Conservation (phyloP, 495 filamentous ascomycete species). For the Schizothecium vesticola region DNA sequence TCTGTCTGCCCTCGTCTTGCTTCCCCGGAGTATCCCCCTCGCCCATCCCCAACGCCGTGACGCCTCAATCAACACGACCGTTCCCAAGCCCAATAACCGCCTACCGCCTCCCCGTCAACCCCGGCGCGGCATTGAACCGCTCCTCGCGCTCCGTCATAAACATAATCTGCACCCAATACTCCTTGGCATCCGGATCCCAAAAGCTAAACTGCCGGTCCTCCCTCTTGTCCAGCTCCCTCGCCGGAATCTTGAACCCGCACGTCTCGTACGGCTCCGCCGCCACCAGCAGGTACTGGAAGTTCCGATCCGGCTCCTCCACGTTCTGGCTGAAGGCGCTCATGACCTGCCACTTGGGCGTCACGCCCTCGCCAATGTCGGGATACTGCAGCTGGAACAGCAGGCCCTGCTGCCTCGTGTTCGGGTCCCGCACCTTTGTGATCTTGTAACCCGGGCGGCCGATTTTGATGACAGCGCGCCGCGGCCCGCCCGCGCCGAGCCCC, state of each 20-base stretch:
- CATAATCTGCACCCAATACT: conserved; percentile 98
- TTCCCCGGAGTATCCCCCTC: background rate
- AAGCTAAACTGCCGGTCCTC: conserved; percentile 82
- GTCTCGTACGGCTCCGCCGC: conserved; percentile 98
- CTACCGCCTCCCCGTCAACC: conserved; percentile 53
- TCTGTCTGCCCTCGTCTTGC: background rate
- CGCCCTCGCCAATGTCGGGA: conserved; percentile 76
- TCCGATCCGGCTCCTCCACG: conserved; percentile 89
- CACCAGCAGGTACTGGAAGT: conserved; percentile 89
- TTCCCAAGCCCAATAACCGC: background rate
- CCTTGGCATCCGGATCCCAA: conserved; percentile 94
- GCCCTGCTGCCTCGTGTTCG: conserved; percentile 81
- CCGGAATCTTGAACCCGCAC: conserved; percentile 92
- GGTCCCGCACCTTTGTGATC: conserved; percentile 92
- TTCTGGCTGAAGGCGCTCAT: conserved; percentile 98
- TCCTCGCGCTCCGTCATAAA: conserved; percentile 99
- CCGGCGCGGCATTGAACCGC: conserved; percentile 88
- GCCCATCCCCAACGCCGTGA: background rate
- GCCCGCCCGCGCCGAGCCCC: conserved; percentile 37
- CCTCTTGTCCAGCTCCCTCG: conserved; percentile 84
- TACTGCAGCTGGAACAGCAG: conserved; percentile 93
- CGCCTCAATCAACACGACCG: background rate
- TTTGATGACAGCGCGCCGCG: conserved; percentile 88
- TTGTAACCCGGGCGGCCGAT: conserved; percentile 97
- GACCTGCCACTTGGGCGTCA: conserved; percentile 79